Conservation (phyloP, 2,329 filamentous ascomycete species). For the Pseudopithomyces maydicus region DNA sequence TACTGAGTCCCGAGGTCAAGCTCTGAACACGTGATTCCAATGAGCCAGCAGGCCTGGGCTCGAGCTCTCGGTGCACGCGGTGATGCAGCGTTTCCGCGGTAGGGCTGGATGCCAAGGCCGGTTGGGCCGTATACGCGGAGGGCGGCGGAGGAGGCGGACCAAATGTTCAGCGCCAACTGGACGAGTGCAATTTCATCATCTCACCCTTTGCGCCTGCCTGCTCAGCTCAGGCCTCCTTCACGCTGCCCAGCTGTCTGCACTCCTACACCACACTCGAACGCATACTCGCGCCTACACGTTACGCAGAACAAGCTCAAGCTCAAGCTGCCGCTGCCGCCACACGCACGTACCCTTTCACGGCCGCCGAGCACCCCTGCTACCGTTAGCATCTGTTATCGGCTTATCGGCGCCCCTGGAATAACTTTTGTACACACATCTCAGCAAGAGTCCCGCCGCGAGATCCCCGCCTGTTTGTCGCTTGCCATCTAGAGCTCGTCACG, state of each 20-base stretch:
- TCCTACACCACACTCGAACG: background rate
- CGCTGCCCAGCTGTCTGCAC: background rate
- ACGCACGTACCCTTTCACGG: constrained; percentile 1
- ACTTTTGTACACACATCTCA: constrained; percentile 21
- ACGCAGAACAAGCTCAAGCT: too few relatives aligned
- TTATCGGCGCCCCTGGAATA: constrained; percentile 37
- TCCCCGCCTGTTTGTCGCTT: background rate
- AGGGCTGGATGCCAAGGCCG: constrained; percentile 12
- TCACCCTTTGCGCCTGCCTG: constrained; percentile 10
- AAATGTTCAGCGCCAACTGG: constrained; percentile 14
- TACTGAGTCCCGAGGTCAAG: background rate
- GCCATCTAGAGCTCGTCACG: background rate
- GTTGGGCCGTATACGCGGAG: constrained; percentile 13
- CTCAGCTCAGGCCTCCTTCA: constrained; percentile 1
- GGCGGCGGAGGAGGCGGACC: constrained; percentile 12
- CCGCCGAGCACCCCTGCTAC: constrained; percentile 13
- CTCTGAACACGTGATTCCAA: background rate
- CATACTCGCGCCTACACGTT: background rate
- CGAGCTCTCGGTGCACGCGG: background rate
- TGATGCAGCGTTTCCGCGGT: background rate
- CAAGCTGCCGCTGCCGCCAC: background rate
- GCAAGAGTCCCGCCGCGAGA: constrained; percentile 11
- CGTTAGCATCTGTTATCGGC: constrained; percentile 40
- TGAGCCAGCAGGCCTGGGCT: background rate
- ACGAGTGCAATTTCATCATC: constrained; percentile 10